These are phyloP conservation scores for Pseudogymnoascus sp. DNA, from an alignment of 2,329 filamentous ascomycete species.

Conservation along the genomic window DNA sequence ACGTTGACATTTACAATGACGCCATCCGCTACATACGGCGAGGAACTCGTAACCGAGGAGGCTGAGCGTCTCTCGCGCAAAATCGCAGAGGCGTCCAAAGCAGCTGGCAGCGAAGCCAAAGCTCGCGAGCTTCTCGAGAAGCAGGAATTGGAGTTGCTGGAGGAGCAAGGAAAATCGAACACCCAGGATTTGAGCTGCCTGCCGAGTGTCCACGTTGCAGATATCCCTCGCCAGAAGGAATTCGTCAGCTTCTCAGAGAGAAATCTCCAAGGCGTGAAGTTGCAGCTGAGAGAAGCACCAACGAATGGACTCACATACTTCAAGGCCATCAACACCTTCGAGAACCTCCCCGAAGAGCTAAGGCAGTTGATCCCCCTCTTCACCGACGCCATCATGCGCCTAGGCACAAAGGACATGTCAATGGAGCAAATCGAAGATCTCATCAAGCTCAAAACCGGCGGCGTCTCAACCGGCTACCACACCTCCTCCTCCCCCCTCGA, in stretches of 20 bases:
- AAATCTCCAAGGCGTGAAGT: slow-evolving; percentile 56
- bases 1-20: slow-evolving; percentile 92
- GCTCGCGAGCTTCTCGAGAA: slow-evolving; percentile 67
- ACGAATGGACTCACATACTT: slow-evolving; percentile 98
- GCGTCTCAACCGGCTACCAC: slow-evolving; percentile 78
- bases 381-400: slow-evolving; percentile 84
- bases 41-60: slow-evolving; percentile 72
- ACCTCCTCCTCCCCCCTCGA: slow-evolving; percentile 71
- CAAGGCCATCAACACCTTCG: slow-evolving; percentile 74
- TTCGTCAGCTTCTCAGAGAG: slow-evolving; percentile 55
- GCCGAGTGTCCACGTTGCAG: slow-evolving; percentile 79
- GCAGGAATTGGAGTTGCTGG: slow-evolving; percentile 72
- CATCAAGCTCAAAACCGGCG: slow-evolving; percentile 94
- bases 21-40: slow-evolving; percentile 68
- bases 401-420: slow-evolving; percentile 78
- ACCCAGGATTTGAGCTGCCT: slow-evolving; percentile 81
- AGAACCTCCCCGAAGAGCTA: slow-evolving; percentile 76
- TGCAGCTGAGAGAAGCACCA: slow-evolving; percentile 86
- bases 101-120: slow-evolving; percentile 64
- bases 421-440: slow-evolving; percentile 95
- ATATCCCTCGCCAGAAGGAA: slow-evolving; percentile 77
- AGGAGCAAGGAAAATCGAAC: slow-evolving; percentile 77
- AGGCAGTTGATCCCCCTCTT: slow-evolving; percentile 82
- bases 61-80: slow-evolving; percentile 65
- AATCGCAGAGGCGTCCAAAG: slow-evolving; percentile 61